phyloP scores from a whole-genome alignment of 2,329 filamentous ascomycete genomes.

The Grosmannia clavigera region DNA sequence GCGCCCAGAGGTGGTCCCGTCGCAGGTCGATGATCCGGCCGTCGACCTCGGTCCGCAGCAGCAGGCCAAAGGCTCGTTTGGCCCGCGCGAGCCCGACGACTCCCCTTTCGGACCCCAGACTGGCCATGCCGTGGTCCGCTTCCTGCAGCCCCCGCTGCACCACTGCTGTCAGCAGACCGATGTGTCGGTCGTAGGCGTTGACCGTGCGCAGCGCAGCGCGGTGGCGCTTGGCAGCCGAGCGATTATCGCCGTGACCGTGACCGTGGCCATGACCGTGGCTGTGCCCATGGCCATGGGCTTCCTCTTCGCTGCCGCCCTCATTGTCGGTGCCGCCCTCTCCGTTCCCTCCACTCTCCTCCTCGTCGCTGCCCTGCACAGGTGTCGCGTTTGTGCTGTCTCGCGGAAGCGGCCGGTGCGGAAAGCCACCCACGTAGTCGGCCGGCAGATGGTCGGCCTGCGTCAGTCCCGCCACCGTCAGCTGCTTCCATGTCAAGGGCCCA shows the following conservation, averaged over 20 bases:
- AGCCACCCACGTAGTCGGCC: constrained; percentile 25
- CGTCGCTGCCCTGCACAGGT: neutral
- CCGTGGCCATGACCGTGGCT: neutral
- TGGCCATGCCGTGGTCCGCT: constrained; percentile 8
- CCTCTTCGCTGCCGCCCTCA: neutral
- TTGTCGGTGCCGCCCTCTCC: neutral
- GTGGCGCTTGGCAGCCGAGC: constrained; percentile 9
- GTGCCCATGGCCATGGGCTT: too few relatives aligned
- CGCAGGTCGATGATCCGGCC: constrained; percentile 55
- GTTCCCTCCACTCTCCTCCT: constrained; percentile 2
- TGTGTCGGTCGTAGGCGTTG: constrained; percentile 31
- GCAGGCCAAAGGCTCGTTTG: constrained; percentile 59
- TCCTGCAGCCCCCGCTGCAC: constrained; percentile 58
- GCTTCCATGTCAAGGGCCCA: constrained; percentile 35
- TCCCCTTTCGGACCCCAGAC: constrained; percentile 17
- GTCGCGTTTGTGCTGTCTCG: neutral
- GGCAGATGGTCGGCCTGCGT: constrained; percentile 31
- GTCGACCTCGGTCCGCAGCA: constrained; percentile 43
- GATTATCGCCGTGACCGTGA: neutral
- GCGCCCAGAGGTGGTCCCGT: constrained; percentile 59
- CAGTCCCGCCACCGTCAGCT: constrained; percentile 42
- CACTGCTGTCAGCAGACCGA: constrained; percentile 55
- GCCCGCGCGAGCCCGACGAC: constrained; percentile 47
- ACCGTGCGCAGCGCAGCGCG: constrained; percentile 21
- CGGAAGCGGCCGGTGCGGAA: constrained; percentile 37